Conservation (phyloP, 1,139 yeast genomes). For the Yamadazyma sp. region DNA sequence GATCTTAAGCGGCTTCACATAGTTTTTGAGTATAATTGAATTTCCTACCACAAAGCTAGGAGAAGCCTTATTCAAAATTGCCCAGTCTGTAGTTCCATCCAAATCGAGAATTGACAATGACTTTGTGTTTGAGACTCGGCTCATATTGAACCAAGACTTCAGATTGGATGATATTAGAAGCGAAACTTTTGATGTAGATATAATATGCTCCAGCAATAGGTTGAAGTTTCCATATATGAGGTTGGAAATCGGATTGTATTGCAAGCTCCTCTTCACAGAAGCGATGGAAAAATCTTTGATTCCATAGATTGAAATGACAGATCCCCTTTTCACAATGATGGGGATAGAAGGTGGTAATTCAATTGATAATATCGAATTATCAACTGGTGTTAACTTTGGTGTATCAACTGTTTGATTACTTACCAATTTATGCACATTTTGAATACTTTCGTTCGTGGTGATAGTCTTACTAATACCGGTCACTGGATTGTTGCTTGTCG, state of each 20-base stretch:
- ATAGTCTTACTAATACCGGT: conserved; percentile 14
- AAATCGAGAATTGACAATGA: conserved; percentile 32
- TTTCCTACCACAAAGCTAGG: conserved; percentile 55
- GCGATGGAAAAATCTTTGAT: conserved; percentile 20
- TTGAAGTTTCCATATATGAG: conserved; percentile 39
- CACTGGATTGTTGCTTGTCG: conserved; percentile 8
- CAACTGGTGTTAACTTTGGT: conserved; percentile 39
- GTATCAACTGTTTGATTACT: conserved; percentile 19
- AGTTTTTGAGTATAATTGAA: conserved; percentile 39
- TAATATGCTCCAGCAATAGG: conserved; percentile 39
- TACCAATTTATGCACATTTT: conserved; percentile 19
- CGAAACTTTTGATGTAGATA: conserved; percentile 50
- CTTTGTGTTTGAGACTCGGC: conserved; percentile 16
- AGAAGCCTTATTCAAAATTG: conserved; percentile 46
- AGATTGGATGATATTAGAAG: conserved; percentile 32
- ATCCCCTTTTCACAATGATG: conserved; percentile 44
- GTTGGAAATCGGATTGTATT: conserved; percentile 37
- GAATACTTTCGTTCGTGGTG: conserved; percentile 20
- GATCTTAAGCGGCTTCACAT: conserved; percentile 40
- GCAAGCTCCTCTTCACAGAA: conserved; percentile 30
- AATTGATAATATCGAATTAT: conserved; percentile 42
- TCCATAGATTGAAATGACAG: conserved; percentile 50
- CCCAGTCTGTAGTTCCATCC: conserved; percentile 66
- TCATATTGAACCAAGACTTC: conserved; percentile 17
- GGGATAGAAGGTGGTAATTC: conserved; percentile 61